Evolutionary conservation across 768 basidiomycete genomes (phyloP).

Genomic region (Leccinum incarnatum): DNA sequence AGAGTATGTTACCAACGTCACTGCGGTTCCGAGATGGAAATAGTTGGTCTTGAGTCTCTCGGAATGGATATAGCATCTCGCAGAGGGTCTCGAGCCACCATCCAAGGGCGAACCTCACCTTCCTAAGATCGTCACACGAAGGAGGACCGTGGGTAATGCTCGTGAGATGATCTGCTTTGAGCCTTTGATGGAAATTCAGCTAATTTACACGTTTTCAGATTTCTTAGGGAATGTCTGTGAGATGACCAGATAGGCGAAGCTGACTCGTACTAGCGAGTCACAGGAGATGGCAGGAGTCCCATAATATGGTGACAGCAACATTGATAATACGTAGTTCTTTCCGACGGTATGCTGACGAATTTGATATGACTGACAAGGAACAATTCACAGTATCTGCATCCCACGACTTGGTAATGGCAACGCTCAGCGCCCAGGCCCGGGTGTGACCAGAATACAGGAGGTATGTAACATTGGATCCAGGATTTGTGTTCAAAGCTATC

Average conservation of each 20-base stretch:
- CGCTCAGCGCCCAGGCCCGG: too few relatives aligned
- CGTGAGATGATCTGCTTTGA: background rate
- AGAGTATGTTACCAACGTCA: background rate
- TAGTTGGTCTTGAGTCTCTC: background rate
- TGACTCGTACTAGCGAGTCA: background rate
- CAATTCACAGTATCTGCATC: background rate
- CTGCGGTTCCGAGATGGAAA: background rate
- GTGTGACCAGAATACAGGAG: background rate
- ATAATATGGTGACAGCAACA: too few relatives aligned
- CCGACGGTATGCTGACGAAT: background rate
- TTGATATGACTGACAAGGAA: too few relatives aligned
- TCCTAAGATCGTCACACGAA: background rate
- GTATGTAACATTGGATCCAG: too few relatives aligned
- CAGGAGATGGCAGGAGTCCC: background rate
- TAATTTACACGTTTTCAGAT: background rate
- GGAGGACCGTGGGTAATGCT: background rate
- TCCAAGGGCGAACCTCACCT: background rate
- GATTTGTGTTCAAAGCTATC: too few relatives aligned
- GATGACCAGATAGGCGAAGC: background rate
- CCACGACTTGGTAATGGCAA: background rate
- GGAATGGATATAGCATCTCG: background rate
- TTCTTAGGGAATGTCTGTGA: background rate
- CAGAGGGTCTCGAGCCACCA: background rate
- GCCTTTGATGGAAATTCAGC: background rate
- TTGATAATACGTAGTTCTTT: too few relatives aligned